phyloP scores from a whole-genome alignment of 495 filamentous ascomycete genomes.

The Copromyces sp. region DNA sequence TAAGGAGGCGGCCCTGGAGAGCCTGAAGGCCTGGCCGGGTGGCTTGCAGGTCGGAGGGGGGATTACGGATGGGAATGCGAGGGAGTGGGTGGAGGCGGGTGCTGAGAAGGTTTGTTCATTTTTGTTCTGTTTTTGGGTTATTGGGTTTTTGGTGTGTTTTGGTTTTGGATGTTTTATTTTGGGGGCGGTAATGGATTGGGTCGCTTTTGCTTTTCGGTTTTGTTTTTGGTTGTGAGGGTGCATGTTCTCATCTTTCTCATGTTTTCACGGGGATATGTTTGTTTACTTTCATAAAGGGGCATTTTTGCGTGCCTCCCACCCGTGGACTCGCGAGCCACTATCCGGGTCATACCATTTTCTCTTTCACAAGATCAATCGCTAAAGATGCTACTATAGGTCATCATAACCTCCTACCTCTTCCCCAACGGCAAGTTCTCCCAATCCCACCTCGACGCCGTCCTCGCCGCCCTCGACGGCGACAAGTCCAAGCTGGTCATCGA shows the following conservation, averaged over 20 bases:
- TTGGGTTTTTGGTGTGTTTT: not conserved
- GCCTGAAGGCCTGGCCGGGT: constrained; percentile 63
- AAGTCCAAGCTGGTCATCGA: constrained; percentile 84
- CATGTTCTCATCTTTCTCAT: not conserved
- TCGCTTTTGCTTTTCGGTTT: not conserved
- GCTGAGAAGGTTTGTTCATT: constrained; percentile 66
- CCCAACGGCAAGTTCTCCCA: constrained; percentile 71
- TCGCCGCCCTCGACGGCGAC: constrained; percentile 60
- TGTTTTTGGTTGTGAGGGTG: not conserved
- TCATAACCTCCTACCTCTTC: constrained; percentile 74
- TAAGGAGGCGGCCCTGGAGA: constrained; percentile 64
- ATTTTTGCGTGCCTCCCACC: not conserved
- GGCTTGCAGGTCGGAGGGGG: constrained; percentile 85
- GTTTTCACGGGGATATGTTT: not conserved
- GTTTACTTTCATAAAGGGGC: not conserved
- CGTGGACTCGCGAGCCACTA: not conserved
- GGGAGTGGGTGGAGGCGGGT: constrained; percentile 73
- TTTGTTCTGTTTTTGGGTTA: not conserved
- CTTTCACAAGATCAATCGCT: not conserved
- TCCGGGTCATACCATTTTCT: not conserved
- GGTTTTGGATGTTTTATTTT: not conserved
- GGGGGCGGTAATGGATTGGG: not conserved
- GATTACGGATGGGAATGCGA: constrained; percentile 74
- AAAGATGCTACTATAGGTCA: constrained; percentile 51
- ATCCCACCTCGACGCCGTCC: constrained; percentile 57